Base-by-base conservation (phyloP, 2,329 filamentous ascomycete species). In the Phaeosphaeriaceae sp. region DNA sequence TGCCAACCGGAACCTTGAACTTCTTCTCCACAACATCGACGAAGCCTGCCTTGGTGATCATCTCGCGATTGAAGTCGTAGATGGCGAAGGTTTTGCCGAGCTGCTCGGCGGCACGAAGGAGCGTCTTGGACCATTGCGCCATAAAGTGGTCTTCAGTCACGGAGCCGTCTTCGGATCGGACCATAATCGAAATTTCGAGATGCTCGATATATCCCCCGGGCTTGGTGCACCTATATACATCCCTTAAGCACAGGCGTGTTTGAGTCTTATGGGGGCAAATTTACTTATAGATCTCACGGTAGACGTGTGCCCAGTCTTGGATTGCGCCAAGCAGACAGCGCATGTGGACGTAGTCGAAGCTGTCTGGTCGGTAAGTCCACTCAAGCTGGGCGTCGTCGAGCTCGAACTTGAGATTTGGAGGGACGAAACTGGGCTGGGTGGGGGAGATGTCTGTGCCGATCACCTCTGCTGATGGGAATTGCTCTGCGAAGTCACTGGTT, bases 31-130 rank as follows among this genome's bases (percentile, higher is more conserved):
- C 67, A 0, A 86, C 77, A 45, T 83, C 76, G 36, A 74, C 69
- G 53, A 85, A 85, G 0, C 83, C 83, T 0, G 77, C 81, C 11
- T 79, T 78, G 3, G 71, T 66, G 58, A 85, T 73, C 45, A 77
- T 74, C 34, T 72, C 64, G 51, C 74, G 71, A 30, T 76, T 70
- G 11, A 72, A 47, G 26, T 67, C 26, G 30, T 72, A 76, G 17
- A 77, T 67, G 26, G 64, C 61, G 6, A 74, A 58, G 0, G 68
- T 62, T n/a, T 71, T 70, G 1, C 72, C 73, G 38, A 71, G 66
- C 16, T 61, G 55, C 7, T 64, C 61, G 17, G 66, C 71, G 1
- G 70, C 66, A 9, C 65, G 42, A 48, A 66, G 45, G 1, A 56
- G 64, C 11, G 57, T 59, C 15, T 61, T 54, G 40, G 54, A 54